A percentile compares a stretch with the other conserved stretches of the same genome.
Evolutionary conservation across 768 basidiomycete species (phyloP).

Genomic region (Suillus luteus): DNA sequence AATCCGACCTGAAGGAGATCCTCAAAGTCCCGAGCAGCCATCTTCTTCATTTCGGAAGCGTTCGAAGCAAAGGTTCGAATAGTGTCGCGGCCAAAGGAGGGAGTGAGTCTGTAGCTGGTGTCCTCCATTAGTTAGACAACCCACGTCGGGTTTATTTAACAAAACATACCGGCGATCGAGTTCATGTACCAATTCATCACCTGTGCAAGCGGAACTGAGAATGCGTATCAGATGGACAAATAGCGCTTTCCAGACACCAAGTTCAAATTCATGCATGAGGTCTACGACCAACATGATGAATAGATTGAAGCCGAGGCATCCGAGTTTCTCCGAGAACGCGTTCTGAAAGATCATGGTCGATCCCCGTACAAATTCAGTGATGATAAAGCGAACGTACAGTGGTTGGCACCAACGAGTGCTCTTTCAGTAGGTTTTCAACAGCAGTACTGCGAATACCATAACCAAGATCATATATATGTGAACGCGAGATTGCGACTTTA

Average conservation of each 20-base stretch:
- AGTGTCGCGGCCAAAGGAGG: conserved; percentile 27
- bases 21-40: conserved; percentile 35
- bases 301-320: conserved; percentile 21
- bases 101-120: conserved; percentile 25
- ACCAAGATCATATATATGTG: conserved; percentile 21
- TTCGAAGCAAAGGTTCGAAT: conserved; percentile 27
- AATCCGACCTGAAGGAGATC: conserved; percentile 35
- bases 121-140: neutral
- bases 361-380: neutral
- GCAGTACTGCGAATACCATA: conserved; percentile 13
- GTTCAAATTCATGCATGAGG: conserved; percentile 34
- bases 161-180: conserved; percentile 15
- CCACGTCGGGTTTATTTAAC: neutral
- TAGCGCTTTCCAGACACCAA: conserved; percentile 33
- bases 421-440: conserved; percentile 19
- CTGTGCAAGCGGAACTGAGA: conserved; percentile 14
- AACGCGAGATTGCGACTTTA: conserved; percentile 6
- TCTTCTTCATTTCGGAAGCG: conserved; percentile 22
- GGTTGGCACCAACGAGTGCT: conserved; percentile 23
- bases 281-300: conserved; percentile 29
- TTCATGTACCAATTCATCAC: conserved; percentile 16
- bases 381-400: conserved; percentile 7
- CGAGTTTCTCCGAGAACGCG: conserved; percentile 26
- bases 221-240: conserved; percentile 32
- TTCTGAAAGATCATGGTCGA: conserved; percentile 23